Conservation (phyloP, 2,329 filamentous ascomycete species). For the Fusarium drepaniforme region DNA sequence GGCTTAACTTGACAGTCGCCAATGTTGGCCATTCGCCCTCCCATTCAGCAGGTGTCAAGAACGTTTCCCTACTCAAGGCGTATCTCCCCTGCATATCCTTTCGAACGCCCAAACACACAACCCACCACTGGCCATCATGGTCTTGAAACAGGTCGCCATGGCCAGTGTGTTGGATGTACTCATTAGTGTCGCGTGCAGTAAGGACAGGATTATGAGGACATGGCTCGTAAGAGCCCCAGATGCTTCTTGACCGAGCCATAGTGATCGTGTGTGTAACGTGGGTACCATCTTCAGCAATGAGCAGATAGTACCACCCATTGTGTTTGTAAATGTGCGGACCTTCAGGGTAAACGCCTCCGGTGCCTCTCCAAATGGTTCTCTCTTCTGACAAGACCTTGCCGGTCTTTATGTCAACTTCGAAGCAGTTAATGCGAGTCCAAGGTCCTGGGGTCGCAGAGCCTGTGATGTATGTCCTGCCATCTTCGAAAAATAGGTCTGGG, state of each 20-base stretch:
- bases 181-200: neutral
- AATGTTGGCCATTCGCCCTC: constrained; percentile 4
- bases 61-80: constrained; percentile 5
- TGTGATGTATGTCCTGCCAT: constrained; percentile 44
- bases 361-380: constrained; percentile 12
- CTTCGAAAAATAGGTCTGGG: constrained; percentile 22
- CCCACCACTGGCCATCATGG: constrained; percentile 1
- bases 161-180: constrained; percentile 2
- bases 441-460: constrained; percentile 32
- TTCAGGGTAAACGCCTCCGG: neutral
- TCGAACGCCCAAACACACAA: neutral
- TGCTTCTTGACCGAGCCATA: neutral
- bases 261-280: neutral
- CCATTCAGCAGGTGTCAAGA: constrained; percentile 6
- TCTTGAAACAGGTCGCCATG: constrained; percentile 7
- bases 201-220: neutral
- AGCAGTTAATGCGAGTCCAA: constrained; percentile 24
- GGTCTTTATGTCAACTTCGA: constrained; percentile 49
- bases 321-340: constrained; percentile 57
- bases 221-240: constrained; percentile 7
- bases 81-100: neutral
- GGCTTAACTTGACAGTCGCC: neutral
- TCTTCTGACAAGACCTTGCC: constrained; percentile 46
- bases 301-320: constrained; percentile 48
- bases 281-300: constrained; percentile 4